Evolutionary conservation across 2,329 filamentous ascomycete species (phyloP).

Genomic region (Fusarium sp.): DNA sequence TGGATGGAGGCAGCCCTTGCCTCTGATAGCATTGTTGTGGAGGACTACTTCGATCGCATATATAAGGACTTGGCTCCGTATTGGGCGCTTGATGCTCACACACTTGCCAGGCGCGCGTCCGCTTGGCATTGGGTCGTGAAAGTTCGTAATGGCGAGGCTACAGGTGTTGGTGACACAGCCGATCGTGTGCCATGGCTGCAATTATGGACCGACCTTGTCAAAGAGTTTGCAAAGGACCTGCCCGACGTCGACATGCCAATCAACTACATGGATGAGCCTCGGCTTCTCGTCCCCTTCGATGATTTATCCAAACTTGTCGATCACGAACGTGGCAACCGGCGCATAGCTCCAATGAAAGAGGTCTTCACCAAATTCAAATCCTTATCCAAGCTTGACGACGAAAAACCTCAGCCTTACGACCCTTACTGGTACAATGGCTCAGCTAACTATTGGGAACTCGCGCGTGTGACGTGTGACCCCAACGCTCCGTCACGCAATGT

Average conservation of each 20-base stretch:
- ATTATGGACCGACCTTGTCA: conserved; percentile 61
- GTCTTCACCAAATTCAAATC: conserved; percentile 58
- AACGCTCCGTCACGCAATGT: conserved; percentile 60
- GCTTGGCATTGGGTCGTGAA: conserved; percentile 59
- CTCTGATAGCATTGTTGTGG: conserved; percentile 66
- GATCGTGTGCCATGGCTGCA: conserved; percentile 58
- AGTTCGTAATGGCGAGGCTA: conserved; percentile 59
- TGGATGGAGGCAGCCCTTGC: conserved; percentile 68
- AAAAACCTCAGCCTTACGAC: conserved; percentile 52
- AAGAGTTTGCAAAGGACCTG: conserved; percentile 62
- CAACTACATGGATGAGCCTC: conserved; percentile 72
- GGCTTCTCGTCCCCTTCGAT: conserved; percentile 70
- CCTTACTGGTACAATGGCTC: conserved; percentile 60
- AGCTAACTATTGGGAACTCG: conserved; percentile 69
- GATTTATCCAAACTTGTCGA: conserved; percentile 63
- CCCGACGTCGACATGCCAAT: conserved; percentile 76
- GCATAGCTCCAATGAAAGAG: conserved; percentile 55
- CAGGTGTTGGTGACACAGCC: conserved; percentile 52
- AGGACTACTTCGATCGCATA: conserved; percentile 73
- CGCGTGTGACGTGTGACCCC: conserved; percentile 66
- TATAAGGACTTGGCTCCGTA: conserved; percentile 71
- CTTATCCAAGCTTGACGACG: conserved; percentile 51
- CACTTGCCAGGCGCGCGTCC: conserved; percentile 53
- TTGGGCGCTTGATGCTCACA: conserved; percentile 64
- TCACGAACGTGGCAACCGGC: conserved; percentile 58